These are phyloP conservation scores for Limonomyces culmigenus DNA, from an alignment of 1,284 basidiomycete species.

Conservation along the genomic window DNA sequence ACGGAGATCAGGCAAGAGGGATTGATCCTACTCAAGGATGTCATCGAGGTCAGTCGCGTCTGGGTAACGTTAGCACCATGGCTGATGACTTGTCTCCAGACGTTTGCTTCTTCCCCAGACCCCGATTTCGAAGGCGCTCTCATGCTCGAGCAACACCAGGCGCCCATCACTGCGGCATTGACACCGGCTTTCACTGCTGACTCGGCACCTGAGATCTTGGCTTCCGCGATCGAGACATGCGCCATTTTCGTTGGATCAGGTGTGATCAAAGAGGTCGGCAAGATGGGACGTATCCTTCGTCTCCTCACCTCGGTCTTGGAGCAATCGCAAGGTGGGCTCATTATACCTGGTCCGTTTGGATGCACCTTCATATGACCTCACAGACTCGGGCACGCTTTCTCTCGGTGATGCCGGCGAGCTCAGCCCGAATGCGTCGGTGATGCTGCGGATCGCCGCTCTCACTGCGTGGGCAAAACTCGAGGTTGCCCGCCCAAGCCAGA, in stretches of 20 bases:
- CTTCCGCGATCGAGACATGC: slow-evolving; percentile 85
- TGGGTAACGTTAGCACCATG: slow-evolving; percentile 1
- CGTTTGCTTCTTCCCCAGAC: slow-evolving; percentile 77
- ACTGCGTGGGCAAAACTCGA: slow-evolving; percentile 94
- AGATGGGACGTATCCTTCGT: slow-evolving; percentile 92
- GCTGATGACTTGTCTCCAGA: slow-evolving; percentile 22
- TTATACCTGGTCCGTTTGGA: slow-evolving; percentile 5
- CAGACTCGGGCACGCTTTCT: slow-evolving; percentile 71
- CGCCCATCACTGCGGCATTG: slow-evolving; percentile 94
- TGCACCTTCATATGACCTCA: not conserved
- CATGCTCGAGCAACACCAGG: slow-evolving; percentile 95
- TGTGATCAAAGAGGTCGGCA: slow-evolving; percentile 76
- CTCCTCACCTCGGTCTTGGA: slow-evolving; percentile 80
- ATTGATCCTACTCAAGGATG: slow-evolving; percentile 76
- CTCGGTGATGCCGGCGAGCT: slow-evolving; percentile 81
- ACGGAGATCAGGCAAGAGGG: slow-evolving; percentile 94
- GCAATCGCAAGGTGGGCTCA: slow-evolving; percentile 60
- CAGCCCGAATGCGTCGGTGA: slow-evolving; percentile 87
- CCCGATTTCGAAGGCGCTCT: slow-evolving; percentile 85
- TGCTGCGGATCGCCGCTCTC: slow-evolving; percentile 86
- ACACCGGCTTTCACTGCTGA: slow-evolving; percentile 94
- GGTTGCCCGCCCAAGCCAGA: slow-evolving; percentile 58
- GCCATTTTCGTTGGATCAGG: slow-evolving; percentile 93
- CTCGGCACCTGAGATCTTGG: slow-evolving; percentile 89
- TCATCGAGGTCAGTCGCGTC: slow-evolving; percentile 60